phyloP scores from a whole-genome alignment of 371 early-diverging fungal genomes.

The Haplosporangium sp. region DNA sequence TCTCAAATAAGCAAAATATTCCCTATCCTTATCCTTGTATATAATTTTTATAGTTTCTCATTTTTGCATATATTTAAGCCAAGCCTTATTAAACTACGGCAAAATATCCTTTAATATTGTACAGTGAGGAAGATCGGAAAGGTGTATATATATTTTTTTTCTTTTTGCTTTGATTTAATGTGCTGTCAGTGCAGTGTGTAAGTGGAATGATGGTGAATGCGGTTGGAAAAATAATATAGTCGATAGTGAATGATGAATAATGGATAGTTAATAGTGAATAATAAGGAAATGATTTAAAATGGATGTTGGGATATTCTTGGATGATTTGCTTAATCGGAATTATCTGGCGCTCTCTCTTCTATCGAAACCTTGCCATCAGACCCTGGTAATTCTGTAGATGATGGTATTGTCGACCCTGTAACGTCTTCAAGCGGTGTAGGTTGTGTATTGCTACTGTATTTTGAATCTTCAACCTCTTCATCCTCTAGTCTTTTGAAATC shows the following conservation, averaged over 20 bases:
- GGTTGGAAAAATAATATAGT: no score
- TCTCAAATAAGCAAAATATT: slow-evolving; percentile 19
- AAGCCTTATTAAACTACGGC: not conserved
- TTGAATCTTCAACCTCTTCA: slow-evolving; percentile 11
- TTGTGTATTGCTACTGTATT: not conserved
- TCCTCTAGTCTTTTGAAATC: slow-evolving; percentile 39
- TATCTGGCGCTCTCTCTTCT: slow-evolving; percentile 3
- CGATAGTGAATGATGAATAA: not conserved
- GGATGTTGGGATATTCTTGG: no score
- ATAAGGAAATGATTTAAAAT: not conserved
- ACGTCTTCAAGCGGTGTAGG: not conserved
- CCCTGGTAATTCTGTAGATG: not conserved
- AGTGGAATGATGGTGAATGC: no score
- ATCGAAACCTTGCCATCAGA: not conserved
- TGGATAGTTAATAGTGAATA: not conserved
- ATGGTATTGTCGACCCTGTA: not conserved
- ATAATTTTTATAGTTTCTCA: not conserved
- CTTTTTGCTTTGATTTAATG: not conserved
- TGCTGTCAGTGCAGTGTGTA: not conserved
- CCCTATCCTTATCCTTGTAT: not conserved
- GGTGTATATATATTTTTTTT: not conserved
- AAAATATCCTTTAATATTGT: not conserved
- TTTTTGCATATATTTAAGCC: not conserved
- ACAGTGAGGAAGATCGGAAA: not conserved
- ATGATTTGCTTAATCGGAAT: not conserved